phyloP scores from a whole-genome alignment of 305 asterid species.

The Fraxinus sp. region DNA sequence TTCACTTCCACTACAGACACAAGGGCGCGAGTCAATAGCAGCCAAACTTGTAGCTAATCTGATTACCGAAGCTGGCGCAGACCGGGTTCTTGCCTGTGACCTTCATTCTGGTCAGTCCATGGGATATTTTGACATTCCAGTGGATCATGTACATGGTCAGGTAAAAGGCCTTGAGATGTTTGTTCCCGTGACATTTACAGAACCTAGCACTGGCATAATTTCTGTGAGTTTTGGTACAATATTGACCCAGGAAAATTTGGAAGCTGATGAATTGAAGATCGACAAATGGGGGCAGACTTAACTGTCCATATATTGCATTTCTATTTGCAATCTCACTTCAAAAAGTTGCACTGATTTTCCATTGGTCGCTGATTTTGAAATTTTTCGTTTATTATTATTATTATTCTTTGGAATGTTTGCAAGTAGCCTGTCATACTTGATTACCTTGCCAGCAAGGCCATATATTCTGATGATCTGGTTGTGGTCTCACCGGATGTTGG shows the following conservation, averaged over 20 bases:
- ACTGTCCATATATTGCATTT: conserved; percentile 14
- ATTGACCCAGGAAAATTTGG: background rate
- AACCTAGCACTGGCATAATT: background rate
- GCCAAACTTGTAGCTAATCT: conserved; percentile 76
- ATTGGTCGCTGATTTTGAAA: background rate
- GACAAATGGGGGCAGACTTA: background rate
- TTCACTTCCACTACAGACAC: conserved; percentile 44
- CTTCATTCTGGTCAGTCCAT: conserved; percentile 85
- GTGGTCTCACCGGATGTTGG: conserved; percentile 99
- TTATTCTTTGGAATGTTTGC: conserved; percentile 19
- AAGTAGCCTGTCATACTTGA: conserved; percentile 92
- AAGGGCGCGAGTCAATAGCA: conserved; percentile 80
- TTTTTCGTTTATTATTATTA: background rate
- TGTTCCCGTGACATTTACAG: background rate
- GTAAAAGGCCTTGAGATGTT: conserved; percentile 28
- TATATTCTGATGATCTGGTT: conserved; percentile 77
- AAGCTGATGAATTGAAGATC: background rate
- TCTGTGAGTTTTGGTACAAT: background rate
- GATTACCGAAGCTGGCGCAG: conserved; percentile 78
- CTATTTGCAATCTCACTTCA: conserved; percentile 5
- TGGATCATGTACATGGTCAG: conserved; percentile 80
- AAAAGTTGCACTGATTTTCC: conserved; percentile 8
- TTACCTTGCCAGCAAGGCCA: conserved; percentile 94
- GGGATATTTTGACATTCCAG: conserved; percentile 84
- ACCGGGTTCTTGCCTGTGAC: conserved; percentile 74